phyloP scores from a whole-genome alignment of 208 protist species.

The Crithidia mellificae region DNA sequence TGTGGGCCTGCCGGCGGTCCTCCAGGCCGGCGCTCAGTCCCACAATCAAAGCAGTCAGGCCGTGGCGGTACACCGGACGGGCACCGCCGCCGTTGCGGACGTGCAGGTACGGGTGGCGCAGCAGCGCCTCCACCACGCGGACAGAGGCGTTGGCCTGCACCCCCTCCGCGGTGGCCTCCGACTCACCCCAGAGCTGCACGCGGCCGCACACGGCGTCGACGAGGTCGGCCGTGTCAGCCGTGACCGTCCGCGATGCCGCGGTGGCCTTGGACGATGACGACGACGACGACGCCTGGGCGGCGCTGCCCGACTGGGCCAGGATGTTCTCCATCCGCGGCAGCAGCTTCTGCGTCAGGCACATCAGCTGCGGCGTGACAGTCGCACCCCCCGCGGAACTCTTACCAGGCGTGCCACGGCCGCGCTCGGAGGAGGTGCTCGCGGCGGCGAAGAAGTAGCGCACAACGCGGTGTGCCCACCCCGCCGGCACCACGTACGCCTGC shows the following conservation, averaged over 20 bases:
- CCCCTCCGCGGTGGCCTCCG: neutral
- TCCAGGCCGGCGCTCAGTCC: constrained; percentile 51
- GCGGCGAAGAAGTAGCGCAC: constrained; percentile 50
- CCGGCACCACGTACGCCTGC: constrained; percentile 37
- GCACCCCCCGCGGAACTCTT: constrained; percentile 9
- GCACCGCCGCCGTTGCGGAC: constrained; percentile 33
- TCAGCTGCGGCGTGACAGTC: constrained; percentile 20
- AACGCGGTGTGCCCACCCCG: constrained; percentile 30
- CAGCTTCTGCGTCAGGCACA: constrained; percentile 28
- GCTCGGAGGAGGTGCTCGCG: neutral
- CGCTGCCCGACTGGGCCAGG: neutral
- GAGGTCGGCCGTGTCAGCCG: constrained; percentile 44
- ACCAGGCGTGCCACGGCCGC: neutral
- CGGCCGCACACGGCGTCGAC: constrained; percentile 62
- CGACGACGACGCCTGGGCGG: too few species aligned
- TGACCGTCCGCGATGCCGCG: constrained; percentile 14
- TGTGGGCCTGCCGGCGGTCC: constrained; percentile 13
- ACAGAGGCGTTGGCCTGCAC: constrained; percentile 43
- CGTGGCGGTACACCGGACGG: constrained; percentile 67
- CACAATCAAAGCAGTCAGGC: constrained; percentile 50
- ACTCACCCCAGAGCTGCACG: constrained; percentile 23
- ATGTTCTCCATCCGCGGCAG: constrained; percentile 27
- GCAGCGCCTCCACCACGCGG: constrained; percentile 49
- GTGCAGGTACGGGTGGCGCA: constrained; percentile 69
- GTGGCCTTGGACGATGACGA: too few species aligned